A percentile compares a stretch with the other conserved stretches of the same genome.
These are phyloP conservation scores for Fusarium oxysporum DNA, from an alignment of 2,329 filamentous ascomycete species.

Conservation along the genomic window DNA sequence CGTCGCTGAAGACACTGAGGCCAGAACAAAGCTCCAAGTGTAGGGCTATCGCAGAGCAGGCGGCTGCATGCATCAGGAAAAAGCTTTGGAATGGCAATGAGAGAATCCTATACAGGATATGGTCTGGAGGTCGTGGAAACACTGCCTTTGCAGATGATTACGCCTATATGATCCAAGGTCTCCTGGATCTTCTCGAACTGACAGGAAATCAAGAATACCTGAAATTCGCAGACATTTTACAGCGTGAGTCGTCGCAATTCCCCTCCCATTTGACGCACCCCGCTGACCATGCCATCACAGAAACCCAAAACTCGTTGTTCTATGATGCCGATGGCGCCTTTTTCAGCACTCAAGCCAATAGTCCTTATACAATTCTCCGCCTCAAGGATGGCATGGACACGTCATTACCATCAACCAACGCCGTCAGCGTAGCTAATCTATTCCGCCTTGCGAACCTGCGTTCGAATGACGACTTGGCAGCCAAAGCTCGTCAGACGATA, in stretches of 20 bases:
- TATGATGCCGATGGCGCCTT: conserved; percentile 78
- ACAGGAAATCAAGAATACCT: conserved; percentile 82
- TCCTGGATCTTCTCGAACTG: conserved; percentile 85
- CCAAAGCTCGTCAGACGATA: conserved; percentile 77
- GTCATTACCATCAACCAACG: conserved; percentile 89
- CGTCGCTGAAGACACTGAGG: conserved; percentile 72
- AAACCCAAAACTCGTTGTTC: conserved; percentile 80
- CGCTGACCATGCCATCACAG: conserved; percentile 52
- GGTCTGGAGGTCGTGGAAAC: conserved; percentile 72
- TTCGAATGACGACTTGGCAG: conserved; percentile 71
- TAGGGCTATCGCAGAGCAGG: conserved; percentile 72
- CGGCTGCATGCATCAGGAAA: conserved; percentile 77
- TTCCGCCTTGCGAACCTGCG: conserved; percentile 81
- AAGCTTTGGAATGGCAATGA: conserved; percentile 76
- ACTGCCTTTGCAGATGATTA: conserved; percentile 94
- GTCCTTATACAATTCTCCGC: conserved; percentile 80
- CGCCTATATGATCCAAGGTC: conserved; percentile 84
- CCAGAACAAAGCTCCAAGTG: conserved; percentile 69
- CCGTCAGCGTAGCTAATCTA: conserved; percentile 87
- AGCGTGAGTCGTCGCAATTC: conserved; percentile 63
- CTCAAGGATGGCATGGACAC: conserved; percentile 97
- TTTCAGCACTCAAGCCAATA: conserved; percentile 74
- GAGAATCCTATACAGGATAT: conserved; percentile 78
- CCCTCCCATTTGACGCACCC: not conserved
- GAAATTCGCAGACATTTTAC: conserved; percentile 83